Evolutionary conservation across 106 monocot species (phyloP).

Genomic region (Platanthera zijinensis): DNA sequence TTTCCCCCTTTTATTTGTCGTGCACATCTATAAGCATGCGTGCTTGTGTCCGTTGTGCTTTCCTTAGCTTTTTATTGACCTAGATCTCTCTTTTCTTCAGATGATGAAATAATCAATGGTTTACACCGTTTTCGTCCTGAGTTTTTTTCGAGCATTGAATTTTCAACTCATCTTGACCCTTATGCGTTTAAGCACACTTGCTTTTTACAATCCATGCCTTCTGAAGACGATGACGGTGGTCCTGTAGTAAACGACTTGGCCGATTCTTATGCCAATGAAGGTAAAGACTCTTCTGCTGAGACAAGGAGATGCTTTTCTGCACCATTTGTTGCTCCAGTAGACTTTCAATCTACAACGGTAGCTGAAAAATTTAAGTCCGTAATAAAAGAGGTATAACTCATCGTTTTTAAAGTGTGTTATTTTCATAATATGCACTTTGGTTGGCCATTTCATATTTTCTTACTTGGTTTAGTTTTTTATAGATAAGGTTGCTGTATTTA

Average conservation of each 20-base stretch:
- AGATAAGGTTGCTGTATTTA: constrained; percentile 19
- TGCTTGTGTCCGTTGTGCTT: neutral
- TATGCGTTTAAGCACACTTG: constrained; percentile 47
- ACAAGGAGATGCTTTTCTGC: constrained; percentile 28
- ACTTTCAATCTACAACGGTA: constrained; percentile 31
- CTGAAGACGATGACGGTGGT: constrained; percentile 6
- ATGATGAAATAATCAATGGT: constrained; percentile 44
- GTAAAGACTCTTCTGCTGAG: constrained; percentile 4
- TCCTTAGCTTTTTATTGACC: neutral
- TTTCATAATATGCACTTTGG: neutral
- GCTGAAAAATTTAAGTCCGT: constrained; percentile 30
- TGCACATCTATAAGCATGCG: neutral
- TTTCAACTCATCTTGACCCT: constrained; percentile 31
- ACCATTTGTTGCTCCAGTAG: constrained; percentile 51
- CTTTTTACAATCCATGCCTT: constrained; percentile 19
- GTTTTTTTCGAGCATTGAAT: constrained; percentile 27
- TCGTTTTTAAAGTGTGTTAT: neutral
- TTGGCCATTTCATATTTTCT: neutral
- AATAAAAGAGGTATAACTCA: constrained; percentile 49
- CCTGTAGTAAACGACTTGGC: constrained; percentile 11
- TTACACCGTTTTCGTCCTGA: constrained; percentile 59
- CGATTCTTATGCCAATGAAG: constrained; percentile 4
- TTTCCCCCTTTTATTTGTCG: neutral
- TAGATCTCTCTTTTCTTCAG: constrained; percentile 23
- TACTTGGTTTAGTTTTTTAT: neutral